These are phyloP conservation scores for Circinella umbellata DNA, from an alignment of 371 early-diverging fungal genomes.

Conservation along the genomic window DNA sequence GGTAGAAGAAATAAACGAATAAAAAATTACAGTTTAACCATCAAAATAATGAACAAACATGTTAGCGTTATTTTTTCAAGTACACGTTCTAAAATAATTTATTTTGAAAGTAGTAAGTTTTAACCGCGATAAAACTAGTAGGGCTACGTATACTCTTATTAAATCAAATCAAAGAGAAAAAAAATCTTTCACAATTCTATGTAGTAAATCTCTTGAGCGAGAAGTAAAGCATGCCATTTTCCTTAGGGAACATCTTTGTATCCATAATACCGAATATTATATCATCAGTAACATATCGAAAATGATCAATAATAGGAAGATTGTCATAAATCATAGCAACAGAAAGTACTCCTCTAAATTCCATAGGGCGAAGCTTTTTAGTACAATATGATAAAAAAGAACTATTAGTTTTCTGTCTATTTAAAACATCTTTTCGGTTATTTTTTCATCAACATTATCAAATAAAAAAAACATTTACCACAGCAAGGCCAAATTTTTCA, in stretches of 20 bases:
- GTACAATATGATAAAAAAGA: background rate
- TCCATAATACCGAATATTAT: slow-evolving; percentile 5
- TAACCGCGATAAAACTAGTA: no score
- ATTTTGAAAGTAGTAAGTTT: no score
- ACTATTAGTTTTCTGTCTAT: background rate
- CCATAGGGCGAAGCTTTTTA: slow-evolving; percentile 7
- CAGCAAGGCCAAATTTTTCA: slow-evolving; percentile 1
- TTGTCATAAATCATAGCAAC: slow-evolving; percentile 14
- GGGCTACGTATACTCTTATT: background rate
- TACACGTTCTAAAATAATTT: no score
- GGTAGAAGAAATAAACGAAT: no score
- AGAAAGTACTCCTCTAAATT: slow-evolving; percentile 1
- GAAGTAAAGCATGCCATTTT: slow-evolving; percentile 4
- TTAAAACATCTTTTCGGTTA: background rate
- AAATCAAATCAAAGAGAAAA: background rate
- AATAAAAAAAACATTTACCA: background rate
- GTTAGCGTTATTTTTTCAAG: no score
- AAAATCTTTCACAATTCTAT: background rate
- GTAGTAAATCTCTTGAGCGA: background rate
- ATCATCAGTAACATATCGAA: slow-evolving; percentile 1
- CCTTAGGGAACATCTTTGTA: slow-evolving; percentile 11
- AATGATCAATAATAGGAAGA: slow-evolving; percentile 10
- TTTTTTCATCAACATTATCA: background rate
- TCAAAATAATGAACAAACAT: no score
- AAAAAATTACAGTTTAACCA: no score